phyloP scores from a whole-genome alignment of 2,329 filamentous ascomycete species.

The Tolypocladium capitatum region DNA sequence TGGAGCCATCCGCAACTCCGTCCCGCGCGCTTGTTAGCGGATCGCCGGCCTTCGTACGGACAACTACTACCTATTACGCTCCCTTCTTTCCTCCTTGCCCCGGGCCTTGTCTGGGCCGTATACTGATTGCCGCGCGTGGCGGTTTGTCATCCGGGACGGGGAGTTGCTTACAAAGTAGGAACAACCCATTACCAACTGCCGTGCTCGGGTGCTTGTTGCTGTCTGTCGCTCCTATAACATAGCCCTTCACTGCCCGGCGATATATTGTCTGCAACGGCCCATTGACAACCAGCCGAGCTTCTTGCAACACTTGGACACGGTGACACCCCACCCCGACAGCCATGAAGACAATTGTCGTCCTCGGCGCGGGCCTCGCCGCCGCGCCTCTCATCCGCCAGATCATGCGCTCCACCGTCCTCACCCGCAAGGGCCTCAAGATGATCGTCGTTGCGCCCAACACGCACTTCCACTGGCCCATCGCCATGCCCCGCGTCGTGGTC shows the following conservation, averaged over 20 bases:
- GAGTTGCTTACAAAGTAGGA: too few relatives aligned
- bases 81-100: too few relatives aligned
- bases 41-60: too few relatives aligned
- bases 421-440: conserved; percentile 27
- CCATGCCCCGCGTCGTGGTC: conserved; percentile 32
- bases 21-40: not conserved
- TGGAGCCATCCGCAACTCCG: not conserved
- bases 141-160: not conserved
- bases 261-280: too few relatives aligned
- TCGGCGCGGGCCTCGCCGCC: conserved; percentile 35
- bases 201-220: not conserved
- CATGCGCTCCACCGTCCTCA: conserved; percentile 28
- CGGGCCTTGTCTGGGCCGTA: too few relatives aligned
- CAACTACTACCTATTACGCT: too few relatives aligned
- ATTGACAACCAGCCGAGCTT: not conserved
- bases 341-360: conserved; percentile 31
- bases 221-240: too few relatives aligned
- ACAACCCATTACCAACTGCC: not conserved
- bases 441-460: conserved; percentile 33
- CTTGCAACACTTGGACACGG: not conserved
- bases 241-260: too few relatives aligned
- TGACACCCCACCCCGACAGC: not conserved
- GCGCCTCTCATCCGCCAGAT: conserved; percentile 36
- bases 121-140: not conserved
- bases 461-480: conserved; percentile 36